These are phyloP conservation scores for Marchantia paleacea DNA, from an alignment of 225 moss, liverwort and hornwort species.

Conservation along the genomic window DNA sequence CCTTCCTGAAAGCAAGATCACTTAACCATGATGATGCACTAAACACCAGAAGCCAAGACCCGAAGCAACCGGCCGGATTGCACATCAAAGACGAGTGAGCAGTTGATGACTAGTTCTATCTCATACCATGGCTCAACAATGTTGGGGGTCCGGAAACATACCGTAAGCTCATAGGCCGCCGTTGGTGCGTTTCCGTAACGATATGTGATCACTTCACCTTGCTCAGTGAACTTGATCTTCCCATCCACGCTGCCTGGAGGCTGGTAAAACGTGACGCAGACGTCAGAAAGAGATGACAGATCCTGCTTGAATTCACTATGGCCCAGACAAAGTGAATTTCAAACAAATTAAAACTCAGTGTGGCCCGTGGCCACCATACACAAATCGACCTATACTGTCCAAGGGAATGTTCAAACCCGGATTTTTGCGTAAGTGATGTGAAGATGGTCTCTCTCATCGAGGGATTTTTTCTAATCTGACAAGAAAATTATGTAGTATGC, in stretches of 20 bases:
- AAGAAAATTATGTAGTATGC: too few relatives aligned
- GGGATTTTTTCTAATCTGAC: too few relatives aligned
- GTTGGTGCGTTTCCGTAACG: constrained; percentile 90
- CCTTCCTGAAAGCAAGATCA: too few relatives aligned
- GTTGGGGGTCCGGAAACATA: constrained; percentile 33
- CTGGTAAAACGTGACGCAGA: constrained; percentile 38
- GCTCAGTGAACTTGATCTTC: constrained; percentile 92
- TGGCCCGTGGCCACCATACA: too few relatives aligned
- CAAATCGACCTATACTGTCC: too few relatives aligned
- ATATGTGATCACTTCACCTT: constrained; percentile 98
- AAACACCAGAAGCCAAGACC: background rate
- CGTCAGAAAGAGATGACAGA: background rate
- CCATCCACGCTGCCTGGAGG: constrained; percentile 94
- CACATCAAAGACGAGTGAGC: background rate
- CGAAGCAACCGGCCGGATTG: background rate
- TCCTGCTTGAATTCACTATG: background rate
- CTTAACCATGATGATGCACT: too few relatives aligned
- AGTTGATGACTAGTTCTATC: background rate
- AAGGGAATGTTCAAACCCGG: too few relatives aligned
- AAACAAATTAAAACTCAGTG: too few relatives aligned
- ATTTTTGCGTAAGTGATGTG: too few relatives aligned
- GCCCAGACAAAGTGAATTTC: background rate
- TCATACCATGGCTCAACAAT: background rate
- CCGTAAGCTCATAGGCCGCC: constrained; percentile 90
- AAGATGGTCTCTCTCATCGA: too few relatives aligned